Percentiles rank a stretch among this genome's conserved stretches.
Conservation (phyloP, 805 yeast genomes). For the Pichia occidentalis region DNA sequence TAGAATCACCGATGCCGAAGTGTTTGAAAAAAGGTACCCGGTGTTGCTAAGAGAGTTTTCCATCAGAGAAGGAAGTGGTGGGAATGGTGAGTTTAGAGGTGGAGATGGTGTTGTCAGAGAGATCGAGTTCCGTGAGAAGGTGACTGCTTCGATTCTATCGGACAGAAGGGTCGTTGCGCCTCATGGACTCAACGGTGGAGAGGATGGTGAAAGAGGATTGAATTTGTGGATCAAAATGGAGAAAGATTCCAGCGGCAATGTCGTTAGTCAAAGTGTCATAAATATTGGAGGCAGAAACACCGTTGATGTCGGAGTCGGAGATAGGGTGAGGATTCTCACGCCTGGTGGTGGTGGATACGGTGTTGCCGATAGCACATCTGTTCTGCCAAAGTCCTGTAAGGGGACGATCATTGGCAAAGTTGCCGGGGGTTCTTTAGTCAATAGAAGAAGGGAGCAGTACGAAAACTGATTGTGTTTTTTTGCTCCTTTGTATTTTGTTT, state of each 20-base stretch:
- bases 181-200: conserved; percentile 80
- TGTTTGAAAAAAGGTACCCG: conserved; percentile 84
- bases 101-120: conserved; percentile 87
- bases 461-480: too few relatives aligned
- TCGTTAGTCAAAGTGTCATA: conserved; percentile 32
- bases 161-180: conserved; percentile 83
- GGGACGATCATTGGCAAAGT: too few relatives aligned
- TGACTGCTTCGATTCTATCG: conserved; percentile 72
- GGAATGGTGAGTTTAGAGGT: conserved; percentile 63
- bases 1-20: conserved; percentile 84
- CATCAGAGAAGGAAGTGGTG: conserved; percentile 71
- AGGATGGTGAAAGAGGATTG: conserved; percentile 36
- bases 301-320: conserved; percentile 53
- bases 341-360: conserved; percentile 92
- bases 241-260: conserved; percentile 28
- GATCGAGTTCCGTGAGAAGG: conserved; percentile 66
- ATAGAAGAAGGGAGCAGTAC: too few relatives aligned
- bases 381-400: too few relatives aligned
- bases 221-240: conserved; percentile 37
- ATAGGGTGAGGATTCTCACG: conserved; percentile 57
- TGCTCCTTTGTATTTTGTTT: too few relatives aligned
- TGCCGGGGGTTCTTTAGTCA: too few relatives aligned
- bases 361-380: too few relatives aligned
- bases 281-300: conserved; percentile 71
- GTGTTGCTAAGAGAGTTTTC: conserved; percentile 68